phyloP scores from a whole-genome alignment of 176 grass and related monocot species.

The Aegilops longissima region DNA sequence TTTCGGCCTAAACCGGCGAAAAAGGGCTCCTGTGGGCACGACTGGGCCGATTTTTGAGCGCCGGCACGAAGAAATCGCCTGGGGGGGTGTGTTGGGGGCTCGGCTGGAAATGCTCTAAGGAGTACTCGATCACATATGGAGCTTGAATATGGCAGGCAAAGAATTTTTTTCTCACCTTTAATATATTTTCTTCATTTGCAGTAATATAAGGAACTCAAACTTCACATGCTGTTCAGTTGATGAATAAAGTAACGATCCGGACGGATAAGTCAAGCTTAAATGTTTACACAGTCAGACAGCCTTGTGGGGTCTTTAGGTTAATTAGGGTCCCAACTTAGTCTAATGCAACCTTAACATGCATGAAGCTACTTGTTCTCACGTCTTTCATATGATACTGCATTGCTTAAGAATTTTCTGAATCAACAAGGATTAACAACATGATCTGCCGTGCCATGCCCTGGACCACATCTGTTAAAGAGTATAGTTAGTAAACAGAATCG shows the following conservation, averaged over 20 bases:
- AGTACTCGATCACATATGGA: neutral
- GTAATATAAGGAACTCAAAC: neutral
- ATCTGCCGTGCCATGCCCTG: neutral
- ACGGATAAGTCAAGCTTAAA: constrained; percentile 26
- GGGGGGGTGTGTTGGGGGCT: too few relatives aligned
- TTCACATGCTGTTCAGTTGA: constrained; percentile 1
- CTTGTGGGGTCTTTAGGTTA: neutral
- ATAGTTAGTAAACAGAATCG: constrained; percentile 50
- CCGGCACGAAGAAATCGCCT: too few relatives aligned
- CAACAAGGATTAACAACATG: constrained; percentile 16
- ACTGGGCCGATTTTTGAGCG: too few relatives aligned
- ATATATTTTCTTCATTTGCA: neutral
- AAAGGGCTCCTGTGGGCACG: too few relatives aligned
- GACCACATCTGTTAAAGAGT: neutral
- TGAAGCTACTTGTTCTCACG: neutral
- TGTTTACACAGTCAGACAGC: neutral
- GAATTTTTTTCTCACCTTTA: neutral
- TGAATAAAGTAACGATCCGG: neutral
- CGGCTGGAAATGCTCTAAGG: too few relatives aligned
- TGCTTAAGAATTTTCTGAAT: constrained; percentile 4
- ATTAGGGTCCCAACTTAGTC: constrained; percentile 31
- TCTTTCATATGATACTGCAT: constrained; percentile 18
- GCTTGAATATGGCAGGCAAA: neutral
- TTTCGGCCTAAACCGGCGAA: too few relatives aligned
- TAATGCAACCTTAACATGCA: constrained; percentile 10